phyloP scores from a whole-genome alignment of 2,329 filamentous ascomycete species.

The Westerdykella aurantiaca region DNA sequence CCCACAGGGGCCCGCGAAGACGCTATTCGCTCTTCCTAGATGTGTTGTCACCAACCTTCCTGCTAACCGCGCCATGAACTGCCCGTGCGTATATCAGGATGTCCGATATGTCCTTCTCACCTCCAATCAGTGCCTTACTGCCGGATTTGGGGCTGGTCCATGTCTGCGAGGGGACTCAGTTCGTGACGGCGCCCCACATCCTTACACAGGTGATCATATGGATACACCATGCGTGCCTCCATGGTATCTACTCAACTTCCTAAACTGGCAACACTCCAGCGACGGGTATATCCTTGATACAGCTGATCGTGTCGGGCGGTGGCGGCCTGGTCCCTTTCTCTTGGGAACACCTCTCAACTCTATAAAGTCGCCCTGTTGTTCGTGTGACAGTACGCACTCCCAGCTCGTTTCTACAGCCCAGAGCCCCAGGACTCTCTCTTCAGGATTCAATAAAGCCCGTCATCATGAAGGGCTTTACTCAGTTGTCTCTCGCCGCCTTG shows the following conservation, averaged over 20 bases:
- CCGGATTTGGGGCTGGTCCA: too few relatives aligned
- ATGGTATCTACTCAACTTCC: slow-evolving; percentile 12
- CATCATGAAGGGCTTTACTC: slow-evolving; percentile 26
- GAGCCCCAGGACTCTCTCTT: slow-evolving; percentile 4
- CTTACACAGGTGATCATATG: slow-evolving; percentile 11
- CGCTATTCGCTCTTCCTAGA: too few relatives aligned
- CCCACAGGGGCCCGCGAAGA: too few relatives aligned
- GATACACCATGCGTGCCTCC: slow-evolving; percentile 3
- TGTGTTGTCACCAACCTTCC: too few relatives aligned
- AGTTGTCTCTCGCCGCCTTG: slow-evolving; percentile 23
- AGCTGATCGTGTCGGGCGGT: slow-evolving; percentile 7
- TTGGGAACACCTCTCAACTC: slow-evolving; percentile 4
- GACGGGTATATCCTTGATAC: slow-evolving; percentile 12
- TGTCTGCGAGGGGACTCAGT: too few relatives aligned
- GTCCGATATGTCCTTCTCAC: too few relatives aligned
- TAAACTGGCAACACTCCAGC: slow-evolving; percentile 20
- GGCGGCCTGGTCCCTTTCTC: slow-evolving; percentile 3
- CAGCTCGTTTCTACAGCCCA: slow-evolving; percentile 1
- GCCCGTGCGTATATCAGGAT: too few relatives aligned
- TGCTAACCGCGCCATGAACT: too few relatives aligned
- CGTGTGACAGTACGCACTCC: neutral
- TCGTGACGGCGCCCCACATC: slow-evolving; percentile 13
- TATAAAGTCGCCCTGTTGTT: slow-evolving; percentile 20
- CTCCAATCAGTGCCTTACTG: too few relatives aligned
- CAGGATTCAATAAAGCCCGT: neutral